Evolutionary conservation across 345 rosid species (phyloP).

Genomic region (Fremontodendron californicum): DNA sequence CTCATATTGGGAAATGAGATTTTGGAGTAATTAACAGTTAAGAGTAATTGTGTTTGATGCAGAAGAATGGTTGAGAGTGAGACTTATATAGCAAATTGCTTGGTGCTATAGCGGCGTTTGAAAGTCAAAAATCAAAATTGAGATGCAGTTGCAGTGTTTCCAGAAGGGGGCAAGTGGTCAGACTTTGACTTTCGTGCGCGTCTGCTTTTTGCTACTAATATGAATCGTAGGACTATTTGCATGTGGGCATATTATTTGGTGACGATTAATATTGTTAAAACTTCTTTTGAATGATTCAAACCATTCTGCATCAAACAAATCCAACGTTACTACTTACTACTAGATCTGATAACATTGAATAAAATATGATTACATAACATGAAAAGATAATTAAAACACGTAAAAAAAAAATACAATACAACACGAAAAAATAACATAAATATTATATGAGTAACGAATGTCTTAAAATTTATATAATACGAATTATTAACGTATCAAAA

Average conservation of each 20-base stretch:
- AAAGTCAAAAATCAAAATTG: not conserved
- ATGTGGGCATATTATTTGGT: not conserved
- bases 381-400: too few species aligned
- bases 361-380: too few species aligned
- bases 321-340: too few species aligned
- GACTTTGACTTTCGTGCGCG: not conserved
- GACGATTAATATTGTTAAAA: not conserved
- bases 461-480: too few species aligned
- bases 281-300: not conserved
- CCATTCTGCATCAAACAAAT: not conserved
- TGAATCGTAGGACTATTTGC: not conserved
- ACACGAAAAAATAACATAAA: too few species aligned
- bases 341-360: too few species aligned
- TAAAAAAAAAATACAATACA: too few species aligned
- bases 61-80: not conserved
- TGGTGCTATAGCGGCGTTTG: not conserved
- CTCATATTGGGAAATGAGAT: not conserved
- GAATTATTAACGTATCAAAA: too few species aligned
- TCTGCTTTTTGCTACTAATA: not conserved
- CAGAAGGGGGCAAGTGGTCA: not conserved
- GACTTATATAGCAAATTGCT: not conserved
- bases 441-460: too few species aligned
- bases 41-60: not conserved
- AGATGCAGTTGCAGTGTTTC: not conserved
- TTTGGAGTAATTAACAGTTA: too few species aligned